These are phyloP conservation scores for Ceratobasidium theobromae DNA, from an alignment of 1,284 basidiomycete species.

Conservation along the genomic window DNA sequence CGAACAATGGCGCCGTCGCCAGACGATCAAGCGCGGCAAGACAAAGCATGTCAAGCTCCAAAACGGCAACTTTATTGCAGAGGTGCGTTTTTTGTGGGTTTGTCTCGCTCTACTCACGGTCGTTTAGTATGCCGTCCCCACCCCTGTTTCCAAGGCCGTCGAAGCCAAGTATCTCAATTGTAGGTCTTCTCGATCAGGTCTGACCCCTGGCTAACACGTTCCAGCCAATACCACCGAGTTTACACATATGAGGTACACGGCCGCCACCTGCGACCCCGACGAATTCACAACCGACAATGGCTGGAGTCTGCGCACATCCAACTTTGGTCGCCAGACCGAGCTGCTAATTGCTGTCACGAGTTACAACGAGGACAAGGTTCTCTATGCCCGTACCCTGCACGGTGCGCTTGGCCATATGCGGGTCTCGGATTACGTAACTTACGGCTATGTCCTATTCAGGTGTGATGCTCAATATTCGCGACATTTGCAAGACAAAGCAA, in stretches of 20 bases:
- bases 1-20: conserved; percentile 65
- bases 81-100: conserved; percentile 42
- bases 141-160: conserved; percentile 81
- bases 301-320: conserved; percentile 77
- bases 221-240: conserved; percentile 30
- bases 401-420: conserved; percentile 46
- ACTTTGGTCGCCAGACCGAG: conserved; percentile 90
- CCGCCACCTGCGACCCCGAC: conserved; percentile 93
- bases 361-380: conserved; percentile 90
- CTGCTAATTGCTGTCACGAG: conserved; percentile 89
- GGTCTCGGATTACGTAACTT: conserved; percentile 24
- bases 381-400: conserved; percentile 90
- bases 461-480: conserved; percentile 97
- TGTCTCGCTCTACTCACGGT: neutral
- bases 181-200: neutral
- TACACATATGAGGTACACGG: conserved; percentile 84
- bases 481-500: conserved; percentile 94
- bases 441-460: conserved; percentile 43
- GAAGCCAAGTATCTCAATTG: conserved; percentile 73
- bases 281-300: conserved; percentile 84
- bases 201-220: conserved; percentile 24
- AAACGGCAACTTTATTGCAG: conserved; percentile 86
- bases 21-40: conserved; percentile 89
- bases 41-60: conserved; percentile 94
- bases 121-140: conserved; percentile 73